These are phyloP conservation scores for Chaetomium sp. DNA, from an alignment of 2,329 filamentous ascomycete species.

Conservation along the genomic window DNA sequence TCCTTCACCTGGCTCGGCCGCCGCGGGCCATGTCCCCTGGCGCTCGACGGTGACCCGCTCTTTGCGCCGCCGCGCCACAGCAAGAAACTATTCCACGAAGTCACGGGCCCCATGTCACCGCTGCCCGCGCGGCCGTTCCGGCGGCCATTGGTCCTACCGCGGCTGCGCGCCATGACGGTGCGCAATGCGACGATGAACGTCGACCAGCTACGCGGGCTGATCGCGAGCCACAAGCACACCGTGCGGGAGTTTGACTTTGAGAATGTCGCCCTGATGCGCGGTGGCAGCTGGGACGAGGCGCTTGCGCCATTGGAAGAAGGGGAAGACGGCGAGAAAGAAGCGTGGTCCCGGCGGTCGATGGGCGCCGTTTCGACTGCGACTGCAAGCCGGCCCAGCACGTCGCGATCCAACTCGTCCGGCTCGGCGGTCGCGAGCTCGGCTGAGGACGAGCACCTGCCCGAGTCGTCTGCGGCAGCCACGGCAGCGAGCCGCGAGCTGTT, in stretches of 20 bases:
- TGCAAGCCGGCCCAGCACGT: conserved; percentile 22
- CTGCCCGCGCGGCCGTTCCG: conserved; percentile 44
- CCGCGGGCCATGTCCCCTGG: conserved; percentile 67
- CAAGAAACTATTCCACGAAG: conserved; percentile 57
- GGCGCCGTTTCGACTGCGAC: conserved; percentile 21
- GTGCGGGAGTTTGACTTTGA: conserved; percentile 77
- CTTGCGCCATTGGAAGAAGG: conserved; percentile 61
- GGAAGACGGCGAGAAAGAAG: conserved; percentile 27
- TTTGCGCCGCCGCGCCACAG: conserved; percentile 49
- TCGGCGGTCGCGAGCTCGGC: conserved; percentile 19
- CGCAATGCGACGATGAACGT: conserved; percentile 68
- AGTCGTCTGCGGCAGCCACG: conserved; percentile 47
- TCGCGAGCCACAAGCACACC: conserved; percentile 58
- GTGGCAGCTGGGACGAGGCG: conserved; percentile 74
- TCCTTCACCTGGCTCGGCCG: conserved; percentile 70
- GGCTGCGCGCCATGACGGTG: conserved; percentile 61
- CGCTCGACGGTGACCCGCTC: conserved; percentile 63
- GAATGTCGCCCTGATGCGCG: conserved; percentile 60
- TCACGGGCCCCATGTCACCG: conserved; percentile 59
- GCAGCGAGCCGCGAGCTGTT: conserved; percentile 48
- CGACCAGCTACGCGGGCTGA: conserved; percentile 62
- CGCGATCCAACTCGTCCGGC: conserved; percentile 15
- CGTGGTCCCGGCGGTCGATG: conserved; percentile 39
- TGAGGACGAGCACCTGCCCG: conserved; percentile 35
- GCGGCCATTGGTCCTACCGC: conserved; percentile 58